phyloP scores from a whole-genome alignment of 2,329 filamentous ascomycete species.

The Ceratocystis harringtonii region DNA sequence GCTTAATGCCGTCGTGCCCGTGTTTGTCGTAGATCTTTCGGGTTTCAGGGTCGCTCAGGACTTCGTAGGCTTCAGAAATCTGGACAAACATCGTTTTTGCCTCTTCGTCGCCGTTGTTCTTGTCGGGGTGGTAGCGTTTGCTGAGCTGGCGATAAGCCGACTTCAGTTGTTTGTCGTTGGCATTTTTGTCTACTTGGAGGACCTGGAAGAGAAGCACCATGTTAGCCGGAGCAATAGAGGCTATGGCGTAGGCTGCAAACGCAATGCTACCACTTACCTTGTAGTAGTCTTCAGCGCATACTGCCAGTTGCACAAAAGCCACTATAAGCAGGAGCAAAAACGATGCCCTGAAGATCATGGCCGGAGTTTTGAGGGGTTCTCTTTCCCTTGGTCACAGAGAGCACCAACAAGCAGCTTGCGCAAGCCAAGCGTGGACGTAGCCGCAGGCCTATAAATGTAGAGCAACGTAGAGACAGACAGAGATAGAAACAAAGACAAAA shows the following conservation, averaged over 20 bases:
- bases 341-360: constrained; percentile 32
- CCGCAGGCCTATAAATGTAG: background rate
- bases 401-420: background rate
- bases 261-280: constrained; percentile 36
- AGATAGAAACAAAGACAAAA: background rate
- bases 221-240: background rate
- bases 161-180: constrained; percentile 79
- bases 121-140: constrained; percentile 95
- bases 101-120: constrained; percentile 72
- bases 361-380: background rate
- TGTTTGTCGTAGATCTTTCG: constrained; percentile 89
- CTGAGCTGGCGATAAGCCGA: constrained; percentile 80
- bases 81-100: constrained; percentile 87
- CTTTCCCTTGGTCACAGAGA: background rate
- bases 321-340: constrained; percentile 35
- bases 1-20: constrained; percentile 78
- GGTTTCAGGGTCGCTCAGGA: constrained; percentile 62
- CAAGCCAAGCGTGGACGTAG: background rate
- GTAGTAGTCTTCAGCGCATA: constrained; percentile 61
- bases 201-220: constrained; percentile 34
- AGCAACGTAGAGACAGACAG: background rate
- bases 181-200: constrained; percentile 63
- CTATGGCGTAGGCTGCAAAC: background rate
- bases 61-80: constrained; percentile 89
- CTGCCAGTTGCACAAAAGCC: constrained; percentile 37